Percentiles rank a stretch among this genome's conserved stretches.
phyloP scores from a whole-genome alignment of 1,284 basidiomycete genomes.

The Erythrobasidium hasegawianum region DNA sequence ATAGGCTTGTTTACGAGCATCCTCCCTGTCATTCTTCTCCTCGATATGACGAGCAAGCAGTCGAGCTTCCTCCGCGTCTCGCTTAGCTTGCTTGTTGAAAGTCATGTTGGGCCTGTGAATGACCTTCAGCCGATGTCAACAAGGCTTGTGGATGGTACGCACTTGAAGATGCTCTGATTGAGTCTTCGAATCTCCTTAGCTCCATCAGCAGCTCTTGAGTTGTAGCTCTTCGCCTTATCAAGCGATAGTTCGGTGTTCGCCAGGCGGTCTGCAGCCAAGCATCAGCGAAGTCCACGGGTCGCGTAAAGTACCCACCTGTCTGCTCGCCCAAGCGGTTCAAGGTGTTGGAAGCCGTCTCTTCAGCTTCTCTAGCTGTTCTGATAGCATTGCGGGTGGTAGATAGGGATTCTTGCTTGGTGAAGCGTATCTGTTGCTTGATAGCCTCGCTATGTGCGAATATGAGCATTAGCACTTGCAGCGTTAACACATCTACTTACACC shows the following conservation, averaged over 20 bases:
- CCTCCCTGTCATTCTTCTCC: conserved; percentile 79
- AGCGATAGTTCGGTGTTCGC: conserved; percentile 95
- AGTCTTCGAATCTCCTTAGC: conserved; percentile 90
- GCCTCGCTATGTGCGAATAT: conserved; percentile 57
- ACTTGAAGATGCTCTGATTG: conserved; percentile 85
- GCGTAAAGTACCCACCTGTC: conserved; percentile 63
- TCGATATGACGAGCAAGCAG: conserved; percentile 82
- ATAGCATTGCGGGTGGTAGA: conserved; percentile 88
- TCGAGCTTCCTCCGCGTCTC: conserved; percentile 83
- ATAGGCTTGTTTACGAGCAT: conserved; percentile 76
- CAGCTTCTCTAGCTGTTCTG: conserved; percentile 85
- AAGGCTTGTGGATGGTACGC: not conserved
- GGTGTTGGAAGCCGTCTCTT: conserved; percentile 89
- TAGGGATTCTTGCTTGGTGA: conserved; percentile 88
- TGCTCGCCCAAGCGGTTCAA: conserved; percentile 85
- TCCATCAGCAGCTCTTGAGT: conserved; percentile 83
- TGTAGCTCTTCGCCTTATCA: conserved; percentile 87
- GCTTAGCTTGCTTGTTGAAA: conserved; percentile 65
- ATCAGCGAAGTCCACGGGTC: not conserved
- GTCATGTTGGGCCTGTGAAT: conserved; percentile 37
- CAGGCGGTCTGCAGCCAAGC: conserved; percentile 55
- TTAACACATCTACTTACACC: conserved; percentile 49
- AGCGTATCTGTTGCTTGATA: conserved; percentile 88
- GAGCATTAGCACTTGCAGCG: not conserved
- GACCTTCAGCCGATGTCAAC: not conserved